A percentile compares a stretch with the other conserved stretches of the same genome.
These are phyloP conservation scores for Talaromyces sp. DNA, from an alignment of 2,329 filamentous ascomycete genomes.

Conservation along the genomic window DNA sequence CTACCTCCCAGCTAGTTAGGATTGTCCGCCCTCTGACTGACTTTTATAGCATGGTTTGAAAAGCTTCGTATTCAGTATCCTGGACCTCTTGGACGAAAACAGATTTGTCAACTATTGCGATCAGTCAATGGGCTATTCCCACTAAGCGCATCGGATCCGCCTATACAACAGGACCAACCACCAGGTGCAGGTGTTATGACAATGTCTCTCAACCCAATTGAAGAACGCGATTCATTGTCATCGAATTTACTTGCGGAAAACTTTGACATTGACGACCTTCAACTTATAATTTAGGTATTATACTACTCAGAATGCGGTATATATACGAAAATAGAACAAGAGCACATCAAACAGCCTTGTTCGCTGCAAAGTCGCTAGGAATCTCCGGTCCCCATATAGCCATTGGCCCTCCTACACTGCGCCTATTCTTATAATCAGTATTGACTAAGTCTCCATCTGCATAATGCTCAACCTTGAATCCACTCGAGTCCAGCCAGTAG, in stretches of 20 bases:
- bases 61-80: not conserved
- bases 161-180: not conserved
- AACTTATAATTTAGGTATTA: not conserved
- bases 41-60: not conserved
- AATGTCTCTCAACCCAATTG: not conserved
- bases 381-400: constrained; percentile 40
- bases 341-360: constrained; percentile 1
- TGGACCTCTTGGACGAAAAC: not conserved
- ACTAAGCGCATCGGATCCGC: not conserved
- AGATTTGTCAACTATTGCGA: not conserved
- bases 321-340: not conserved
- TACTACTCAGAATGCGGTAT: not conserved
- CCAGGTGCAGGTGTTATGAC: not conserved
- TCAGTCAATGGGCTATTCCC: not conserved
- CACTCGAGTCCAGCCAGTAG: constrained; percentile 62
- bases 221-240: not conserved
- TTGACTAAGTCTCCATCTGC: constrained; percentile 65
- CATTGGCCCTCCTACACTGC: constrained; percentile 35
- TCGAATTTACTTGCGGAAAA: not conserved
- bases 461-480: constrained; percentile 65
- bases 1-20: too few relatives aligned
- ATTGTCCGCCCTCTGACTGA: not conserved
- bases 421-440: constrained; percentile 46
- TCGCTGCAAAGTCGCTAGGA: constrained; percentile 19
- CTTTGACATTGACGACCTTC: not conserved